Base-by-base conservation (phyloP, 2,329 filamentous ascomycete species). In the Colletotrichum salicis region DNA sequence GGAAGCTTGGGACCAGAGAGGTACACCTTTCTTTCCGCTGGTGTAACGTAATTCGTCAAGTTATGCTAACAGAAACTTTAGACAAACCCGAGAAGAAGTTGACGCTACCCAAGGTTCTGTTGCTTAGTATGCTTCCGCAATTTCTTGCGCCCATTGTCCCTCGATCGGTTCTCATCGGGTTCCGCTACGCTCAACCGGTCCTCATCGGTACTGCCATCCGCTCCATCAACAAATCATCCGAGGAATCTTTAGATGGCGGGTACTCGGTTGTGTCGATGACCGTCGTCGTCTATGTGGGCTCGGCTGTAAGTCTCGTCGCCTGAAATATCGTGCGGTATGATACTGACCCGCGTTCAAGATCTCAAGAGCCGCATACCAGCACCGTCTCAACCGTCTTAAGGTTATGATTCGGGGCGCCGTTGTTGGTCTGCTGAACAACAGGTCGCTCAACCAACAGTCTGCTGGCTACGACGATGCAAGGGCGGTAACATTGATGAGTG, bases 401-500 rank as follows among this genome's bases (percentile, higher is more conserved):
- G 29, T 62, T 5, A 71, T 68, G 64, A 59, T 63, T 1, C n/a
- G 68, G 33, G 64, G 52, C 13, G 58, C 64, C 0, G 24, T 68
- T 2, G 58, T 71, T 8, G 68, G 64, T 11, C 58, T 71, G 4
- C 57, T 71, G 19, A 62, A 71, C 31, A 58, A 45, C 52, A 63
- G 59, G 15, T 61, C 41, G 5, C 22, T 71, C 2, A 52, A 3
- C 0, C 64, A 71, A 7, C 51, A 33, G 3, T 68, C 64, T 7
- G 24, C 15, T 13, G 58, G 41, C 7, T 60, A 59, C 1, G 52
- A 57, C 10, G 68, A 71, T 11, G 52, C 22, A 1, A 67, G 1
- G 13, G 74, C 67, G 0, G 63, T 74, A 5, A 74, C 63, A 1
- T 56, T 73, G 24, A 74, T 75, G 67, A 75, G 71, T 3, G 74